These are phyloP conservation scores for Rugonectria rugulosa DNA, from an alignment of 2,329 filamentous ascomycete species.

Conservation along the genomic window DNA sequence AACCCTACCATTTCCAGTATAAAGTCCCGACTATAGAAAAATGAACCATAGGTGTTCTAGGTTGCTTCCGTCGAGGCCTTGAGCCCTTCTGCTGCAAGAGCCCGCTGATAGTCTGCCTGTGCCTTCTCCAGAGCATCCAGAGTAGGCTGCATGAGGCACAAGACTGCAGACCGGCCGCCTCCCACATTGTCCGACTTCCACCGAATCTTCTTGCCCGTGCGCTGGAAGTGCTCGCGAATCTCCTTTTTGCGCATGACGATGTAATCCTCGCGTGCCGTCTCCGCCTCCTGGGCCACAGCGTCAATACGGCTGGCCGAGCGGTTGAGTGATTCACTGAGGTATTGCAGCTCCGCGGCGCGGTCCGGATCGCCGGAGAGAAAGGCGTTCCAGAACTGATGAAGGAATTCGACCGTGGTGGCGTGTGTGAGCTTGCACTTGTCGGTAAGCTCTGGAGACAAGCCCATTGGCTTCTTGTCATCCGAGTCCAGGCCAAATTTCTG, in stretches of 20 bases:
- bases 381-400: constrained; percentile 96
- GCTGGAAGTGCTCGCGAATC: constrained; percentile 73
- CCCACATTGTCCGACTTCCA: constrained; percentile 73
- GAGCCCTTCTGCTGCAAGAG: constrained; percentile 69
- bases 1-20: too few species aligned
- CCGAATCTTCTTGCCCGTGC: constrained; percentile 76
- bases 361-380: constrained; percentile 89
- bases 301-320: constrained; percentile 81
- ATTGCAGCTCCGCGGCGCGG: constrained; percentile 80
- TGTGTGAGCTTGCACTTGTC: constrained; percentile 75
- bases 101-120: constrained; percentile 73
- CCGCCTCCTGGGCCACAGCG: constrained; percentile 81
- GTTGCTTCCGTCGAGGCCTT: constrained; percentile 54
- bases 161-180: constrained; percentile 79
- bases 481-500: constrained; percentile 62
- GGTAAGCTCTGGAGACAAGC: constrained; percentile 60
- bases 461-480: constrained; percentile 62
- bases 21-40: too few species aligned
- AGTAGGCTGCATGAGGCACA: constrained; percentile 78
- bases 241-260: constrained; percentile 74
- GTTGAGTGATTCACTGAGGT: constrained; percentile 81
- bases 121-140: constrained; percentile 75
- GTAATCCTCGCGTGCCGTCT: constrained; percentile 72
- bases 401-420: constrained; percentile 91
- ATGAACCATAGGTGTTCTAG: too few species aligned